Base-by-base conservation (phyloP, 2,329 filamentous ascomycete species). In the Hymenoscyphus fructigenus region DNA sequence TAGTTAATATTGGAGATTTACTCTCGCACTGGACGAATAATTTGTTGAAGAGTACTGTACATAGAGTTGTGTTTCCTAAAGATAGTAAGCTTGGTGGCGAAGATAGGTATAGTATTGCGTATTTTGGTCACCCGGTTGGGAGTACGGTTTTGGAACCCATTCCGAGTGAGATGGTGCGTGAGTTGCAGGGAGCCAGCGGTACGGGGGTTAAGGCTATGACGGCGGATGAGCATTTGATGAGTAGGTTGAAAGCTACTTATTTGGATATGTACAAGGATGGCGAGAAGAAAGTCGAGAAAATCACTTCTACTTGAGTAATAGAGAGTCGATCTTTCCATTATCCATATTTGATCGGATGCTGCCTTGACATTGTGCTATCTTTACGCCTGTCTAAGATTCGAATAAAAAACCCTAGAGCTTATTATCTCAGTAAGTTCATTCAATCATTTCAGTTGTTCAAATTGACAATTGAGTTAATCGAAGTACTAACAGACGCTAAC, bases 21-120 rank as follows among this genome's bases (percentile, higher is more conserved):
- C 79, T 91, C 15, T 90, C 87, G 38, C 95, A 96, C 76, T 98
- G 94, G 94, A 98, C 95, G 0, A 90, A 91, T 69, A 93, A 93
- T 0, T 78, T 97, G 57, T 83, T 98, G 68, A 90, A 92, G 71
- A 93, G 89, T 71, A 97, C 94, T 0, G 87, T 97, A 5, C 95
- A 98, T 75, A 83, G 94, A 12, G 95, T 98, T 34, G 87, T 94
- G 0, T 95, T 97, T 69, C 83, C 84, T 1, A 62, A 72, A 75
- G 32, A 78, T 78, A 0, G 79, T 76, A 34, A 84, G 85, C 74
- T 76, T 3, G 82, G 78, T 36, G 71, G 74, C 0, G 83, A 82
- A 29, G 80, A 85, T 66, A 78, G 88, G 58, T 90, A 90, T 72
- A 88, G 85, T 10, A 87, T 91, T 68, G 88, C 84, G 6, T 90